These are phyloP conservation scores for Pseudocercospora vitis DNA, from an alignment of 2,329 filamentous ascomycete genomes.

Conservation along the genomic window DNA sequence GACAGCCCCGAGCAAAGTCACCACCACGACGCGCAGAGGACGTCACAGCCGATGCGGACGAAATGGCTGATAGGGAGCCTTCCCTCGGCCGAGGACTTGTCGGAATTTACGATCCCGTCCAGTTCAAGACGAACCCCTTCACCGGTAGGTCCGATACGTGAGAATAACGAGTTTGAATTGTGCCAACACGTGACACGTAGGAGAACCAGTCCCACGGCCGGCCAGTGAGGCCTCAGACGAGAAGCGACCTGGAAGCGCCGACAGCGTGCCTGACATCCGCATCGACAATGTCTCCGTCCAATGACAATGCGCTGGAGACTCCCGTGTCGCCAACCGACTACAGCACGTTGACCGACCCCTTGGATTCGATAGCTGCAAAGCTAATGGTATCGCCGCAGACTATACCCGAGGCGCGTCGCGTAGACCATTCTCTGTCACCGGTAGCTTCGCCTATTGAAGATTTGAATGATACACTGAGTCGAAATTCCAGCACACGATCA, in stretches of 20 bases:
- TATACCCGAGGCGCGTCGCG: conserved; percentile 31
- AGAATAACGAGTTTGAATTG: conserved; percentile 1
- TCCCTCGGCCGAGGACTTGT: conserved; percentile 22
- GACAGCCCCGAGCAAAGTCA: conserved; percentile 28
- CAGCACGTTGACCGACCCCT: conserved; percentile 30
- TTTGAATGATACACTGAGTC: conserved; percentile 30
- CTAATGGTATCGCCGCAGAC: conserved; percentile 35
- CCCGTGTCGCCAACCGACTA: conserved; percentile 27
- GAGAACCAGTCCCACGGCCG: conserved; percentile 29
- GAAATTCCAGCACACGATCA: conserved; percentile 35
- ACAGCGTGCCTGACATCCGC: conserved; percentile 36
- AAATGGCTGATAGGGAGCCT: conserved; percentile 30
- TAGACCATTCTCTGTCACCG: conserved; percentile 31
- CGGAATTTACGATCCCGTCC: conserved; percentile 26
- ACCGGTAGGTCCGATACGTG: conserved; percentile 31
- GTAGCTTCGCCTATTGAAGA: conserved; percentile 31
- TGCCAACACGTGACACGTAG: conserved; percentile 24
- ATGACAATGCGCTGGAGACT: conserved; percentile 24
- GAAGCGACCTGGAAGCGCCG: conserved; percentile 27
- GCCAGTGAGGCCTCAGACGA: conserved; percentile 23
- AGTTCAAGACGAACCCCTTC: conserved; percentile 36
- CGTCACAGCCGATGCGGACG: conserved; percentile 32
- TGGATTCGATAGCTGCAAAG: conserved; percentile 34
- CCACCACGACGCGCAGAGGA: conserved; percentile 35
- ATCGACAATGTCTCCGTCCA: conserved; percentile 34